These are phyloP conservation scores for Penicillium robsamsonii DNA, from an alignment of 495 filamentous ascomycete species.

Conservation along the genomic window DNA sequence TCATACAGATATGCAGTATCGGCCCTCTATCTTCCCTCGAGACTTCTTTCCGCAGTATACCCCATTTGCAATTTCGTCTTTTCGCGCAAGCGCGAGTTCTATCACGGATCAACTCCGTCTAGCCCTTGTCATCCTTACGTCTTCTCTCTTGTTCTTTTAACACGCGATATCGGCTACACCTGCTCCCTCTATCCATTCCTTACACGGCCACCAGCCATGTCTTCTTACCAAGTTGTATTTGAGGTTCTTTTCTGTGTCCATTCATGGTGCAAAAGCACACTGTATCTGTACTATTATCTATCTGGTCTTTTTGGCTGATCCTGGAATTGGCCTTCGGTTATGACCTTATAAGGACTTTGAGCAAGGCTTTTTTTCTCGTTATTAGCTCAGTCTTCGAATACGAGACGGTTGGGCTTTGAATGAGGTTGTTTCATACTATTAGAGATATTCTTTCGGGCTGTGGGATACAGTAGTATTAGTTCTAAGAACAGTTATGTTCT, in stretches of 20 bases:
- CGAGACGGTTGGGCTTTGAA: background rate
- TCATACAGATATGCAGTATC: background rate
- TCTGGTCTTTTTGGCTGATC: background rate
- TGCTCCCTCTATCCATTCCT: background rate
- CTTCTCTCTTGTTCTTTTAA: background rate
- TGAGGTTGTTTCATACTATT: background rate
- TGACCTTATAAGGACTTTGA: background rate
- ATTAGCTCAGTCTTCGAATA: constrained; percentile 6
- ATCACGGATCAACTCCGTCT: background rate
- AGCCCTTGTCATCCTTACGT: background rate
- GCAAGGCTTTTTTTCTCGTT: background rate
- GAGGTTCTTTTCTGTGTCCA: background rate
- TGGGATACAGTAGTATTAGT: background rate
- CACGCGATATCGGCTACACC: background rate
- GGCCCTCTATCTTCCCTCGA: constrained; percentile 8
- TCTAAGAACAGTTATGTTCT: background rate
- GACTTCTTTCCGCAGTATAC: constrained; percentile 24
- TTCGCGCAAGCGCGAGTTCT: background rate
- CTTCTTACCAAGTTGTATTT: background rate
- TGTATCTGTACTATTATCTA: constrained; percentile 9
- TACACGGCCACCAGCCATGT: background rate
- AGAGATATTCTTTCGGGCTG: background rate
- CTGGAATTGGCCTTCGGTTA: background rate
- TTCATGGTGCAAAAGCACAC: background rate
- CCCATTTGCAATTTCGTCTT: constrained; percentile 18